These are phyloP conservation scores for California macrophylla DNA, from an alignment of 441 rosid species.

Conservation along the genomic window DNA sequence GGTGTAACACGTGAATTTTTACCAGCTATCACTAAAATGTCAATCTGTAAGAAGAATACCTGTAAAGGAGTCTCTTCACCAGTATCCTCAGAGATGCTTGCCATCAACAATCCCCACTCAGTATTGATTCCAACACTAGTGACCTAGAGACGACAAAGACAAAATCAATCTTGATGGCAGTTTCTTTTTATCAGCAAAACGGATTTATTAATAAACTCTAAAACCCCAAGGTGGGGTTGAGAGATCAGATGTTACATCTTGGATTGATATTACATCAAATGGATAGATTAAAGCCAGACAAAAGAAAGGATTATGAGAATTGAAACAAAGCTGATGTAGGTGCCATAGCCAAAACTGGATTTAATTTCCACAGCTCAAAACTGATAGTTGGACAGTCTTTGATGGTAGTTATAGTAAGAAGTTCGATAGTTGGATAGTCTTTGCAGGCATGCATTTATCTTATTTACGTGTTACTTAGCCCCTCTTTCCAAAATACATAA, in stretches of 20 bases:
- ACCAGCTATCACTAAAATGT: not conserved
- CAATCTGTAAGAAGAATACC: conserved; percentile 27
- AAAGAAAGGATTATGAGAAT: too few species aligned
- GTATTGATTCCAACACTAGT: conserved; percentile 88
- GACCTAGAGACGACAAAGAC: conserved; percentile 34
- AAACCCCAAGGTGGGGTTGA: too few species aligned
- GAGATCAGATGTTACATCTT: too few species aligned
- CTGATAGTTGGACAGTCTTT: too few species aligned
- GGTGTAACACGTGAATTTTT: not conserved
- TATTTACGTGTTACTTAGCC: not conserved
- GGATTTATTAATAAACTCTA: too few species aligned
- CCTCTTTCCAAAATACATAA: not conserved
- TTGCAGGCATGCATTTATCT: not conserved
- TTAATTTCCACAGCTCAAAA: too few species aligned
- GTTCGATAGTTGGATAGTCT: not conserved
- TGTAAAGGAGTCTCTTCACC: conserved; percentile 99
- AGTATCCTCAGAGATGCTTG: conserved; percentile 87
- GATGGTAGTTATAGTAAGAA: not conserved
- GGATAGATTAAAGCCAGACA: too few species aligned
- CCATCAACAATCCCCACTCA: conserved; percentile 96
- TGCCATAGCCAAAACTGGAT: too few species aligned
- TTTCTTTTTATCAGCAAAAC: not conserved
- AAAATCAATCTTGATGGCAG: not conserved
- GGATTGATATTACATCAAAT: too few species aligned
- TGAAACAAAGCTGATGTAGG: too few species aligned